Base-by-base conservation (phyloP, 2,329 filamentous ascomycete genomes). In the Cyclaneusma minus region DNA sequence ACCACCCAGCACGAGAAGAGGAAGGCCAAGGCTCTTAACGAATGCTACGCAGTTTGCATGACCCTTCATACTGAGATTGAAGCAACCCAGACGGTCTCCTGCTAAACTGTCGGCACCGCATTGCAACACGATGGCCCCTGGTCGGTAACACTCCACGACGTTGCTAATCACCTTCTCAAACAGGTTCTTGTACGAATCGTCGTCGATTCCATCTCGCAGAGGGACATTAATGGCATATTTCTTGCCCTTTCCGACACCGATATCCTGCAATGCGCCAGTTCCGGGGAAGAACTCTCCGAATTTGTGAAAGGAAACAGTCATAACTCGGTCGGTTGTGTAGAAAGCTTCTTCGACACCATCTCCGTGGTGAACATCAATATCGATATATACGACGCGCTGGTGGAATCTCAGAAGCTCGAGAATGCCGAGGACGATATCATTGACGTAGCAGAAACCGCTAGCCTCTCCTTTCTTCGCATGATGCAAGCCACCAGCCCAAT, bases 371-470 rank as follows among this genome's bases (percentile, higher is more conserved):
- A 92, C 83, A 47, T 92, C 83, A 39, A 92, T 91, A 47, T 92
- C 83, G 41, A 95, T 85, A 52, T 95, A 94, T 31, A 95, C 63
- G 6, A 95, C 85, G 24, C 85, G 77, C 10, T 83, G 73, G 41
- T 85, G 71, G 44, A 76, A 68, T 16, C 80, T 75, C 10, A 95
- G 62, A 7, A 98, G 67, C 49, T 94, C 79, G 19, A 95, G 65
- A 41, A 94, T 89, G 18, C 80, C 83, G 24, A 98, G 67, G 31
- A 95, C 89, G 42, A 98, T 95, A 52, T 98, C 89, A 51, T 98
- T 98, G 56, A 95, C 84, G 56, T 98, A 98, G 58, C 89, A 98
- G 53, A 98, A 98, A 1, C 89, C 89, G 9, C 79, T 87, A 1
- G 89, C 87, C 53, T 94, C 84, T 28, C 77, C 71, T 48, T 87